These are phyloP conservation scores for Protomyces lactucae-debilis DNA, from an alignment of 1,139 yeast genomes.

Conservation along the genomic window DNA sequence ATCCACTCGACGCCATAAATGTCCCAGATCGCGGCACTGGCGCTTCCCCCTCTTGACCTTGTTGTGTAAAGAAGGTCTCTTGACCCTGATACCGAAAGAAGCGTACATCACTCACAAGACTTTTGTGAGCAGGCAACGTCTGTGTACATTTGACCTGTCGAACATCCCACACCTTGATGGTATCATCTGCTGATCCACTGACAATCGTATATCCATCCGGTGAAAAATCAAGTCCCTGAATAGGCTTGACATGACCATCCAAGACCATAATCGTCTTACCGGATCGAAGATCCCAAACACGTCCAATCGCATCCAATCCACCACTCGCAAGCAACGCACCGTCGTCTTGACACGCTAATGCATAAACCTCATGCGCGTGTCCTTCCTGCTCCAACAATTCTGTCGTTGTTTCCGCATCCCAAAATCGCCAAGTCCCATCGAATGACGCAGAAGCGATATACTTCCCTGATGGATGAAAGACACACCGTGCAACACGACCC, in stretches of 20 bases:
- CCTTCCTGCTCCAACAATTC: constrained; percentile 70
- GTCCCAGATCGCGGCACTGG: constrained; percentile 42
- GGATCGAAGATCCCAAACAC: constrained; percentile 81
- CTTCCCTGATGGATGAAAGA: constrained; percentile 60
- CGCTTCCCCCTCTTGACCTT: constrained; percentile 32
- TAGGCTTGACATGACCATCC: constrained; percentile 65
- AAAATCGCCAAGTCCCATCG: constrained; percentile 83
- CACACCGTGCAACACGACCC: constrained; percentile 57
- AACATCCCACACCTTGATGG: constrained; percentile 81
- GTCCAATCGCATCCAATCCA: constrained; percentile 69
- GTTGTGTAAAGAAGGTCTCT: constrained; percentile 37
- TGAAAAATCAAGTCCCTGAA: constrained; percentile 70
- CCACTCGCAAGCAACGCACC: constrained; percentile 74
- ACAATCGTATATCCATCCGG: constrained; percentile 71
- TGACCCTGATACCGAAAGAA: constrained; percentile 38
- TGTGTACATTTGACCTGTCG: constrained; percentile 48
- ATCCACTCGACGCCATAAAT: constrained; percentile 58
- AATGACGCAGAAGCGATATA: constrained; percentile 67
- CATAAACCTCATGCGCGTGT: constrained; percentile 68
- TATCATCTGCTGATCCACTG: constrained; percentile 80
- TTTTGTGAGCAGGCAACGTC: constrained; percentile 72
- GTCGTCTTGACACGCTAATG: constrained; percentile 64
- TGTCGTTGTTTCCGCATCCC: constrained; percentile 58
- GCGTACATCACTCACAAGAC: constrained; percentile 62
- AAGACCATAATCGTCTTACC: constrained; percentile 62